Evolutionary conservation across 352 stramenopile species (phyloP).

Genomic region (Pythium periplocum): DNA sequence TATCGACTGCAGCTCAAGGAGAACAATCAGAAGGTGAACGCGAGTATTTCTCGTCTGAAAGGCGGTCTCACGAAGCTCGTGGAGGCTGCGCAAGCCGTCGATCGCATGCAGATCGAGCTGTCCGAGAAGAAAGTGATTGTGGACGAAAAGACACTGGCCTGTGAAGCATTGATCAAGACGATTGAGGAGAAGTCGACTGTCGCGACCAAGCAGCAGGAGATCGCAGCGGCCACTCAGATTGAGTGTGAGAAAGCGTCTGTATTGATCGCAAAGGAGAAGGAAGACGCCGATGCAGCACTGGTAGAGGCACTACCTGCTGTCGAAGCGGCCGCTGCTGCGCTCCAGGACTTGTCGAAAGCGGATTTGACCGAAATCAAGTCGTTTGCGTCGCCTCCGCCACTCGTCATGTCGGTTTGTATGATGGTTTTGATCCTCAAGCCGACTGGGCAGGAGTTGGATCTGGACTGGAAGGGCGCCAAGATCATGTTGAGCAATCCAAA

Average conservation of each 20-base stretch:
- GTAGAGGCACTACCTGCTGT: slow-evolving; percentile 92
- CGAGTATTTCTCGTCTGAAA: slow-evolving; percentile 85
- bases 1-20: slow-evolving; percentile 90
- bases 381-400: slow-evolving; percentile 90
- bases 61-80: slow-evolving; percentile 93
- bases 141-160: slow-evolving; percentile 91
- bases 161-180: slow-evolving; percentile 91
- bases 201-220: slow-evolving; percentile 89
- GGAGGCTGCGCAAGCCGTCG: slow-evolving; percentile 90
- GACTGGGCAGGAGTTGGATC: slow-evolving; percentile 87
- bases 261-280: slow-evolving; percentile 90
- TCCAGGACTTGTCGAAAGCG: slow-evolving; percentile 93
- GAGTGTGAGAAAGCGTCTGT: slow-evolving; percentile 88
- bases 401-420: slow-evolving; percentile 94
- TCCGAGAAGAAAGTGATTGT: slow-evolving; percentile 94
- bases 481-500: slow-evolving; percentile 93
- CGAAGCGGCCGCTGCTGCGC: slow-evolving; percentile 87
- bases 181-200: slow-evolving; percentile 93
- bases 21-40: slow-evolving; percentile 88
- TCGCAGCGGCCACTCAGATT: slow-evolving; percentile 88
- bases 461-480: slow-evolving; percentile 93
- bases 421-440: slow-evolving; percentile 89
- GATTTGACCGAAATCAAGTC: slow-evolving; percentile 95
- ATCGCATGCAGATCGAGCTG: slow-evolving; percentile 92
- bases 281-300: slow-evolving; percentile 90